A percentile compares a stretch with the other conserved stretches of the same genome.
phyloP scores from a whole-genome alignment of 495 filamentous ascomycete genomes.

The Choiromyces venosus region DNA sequence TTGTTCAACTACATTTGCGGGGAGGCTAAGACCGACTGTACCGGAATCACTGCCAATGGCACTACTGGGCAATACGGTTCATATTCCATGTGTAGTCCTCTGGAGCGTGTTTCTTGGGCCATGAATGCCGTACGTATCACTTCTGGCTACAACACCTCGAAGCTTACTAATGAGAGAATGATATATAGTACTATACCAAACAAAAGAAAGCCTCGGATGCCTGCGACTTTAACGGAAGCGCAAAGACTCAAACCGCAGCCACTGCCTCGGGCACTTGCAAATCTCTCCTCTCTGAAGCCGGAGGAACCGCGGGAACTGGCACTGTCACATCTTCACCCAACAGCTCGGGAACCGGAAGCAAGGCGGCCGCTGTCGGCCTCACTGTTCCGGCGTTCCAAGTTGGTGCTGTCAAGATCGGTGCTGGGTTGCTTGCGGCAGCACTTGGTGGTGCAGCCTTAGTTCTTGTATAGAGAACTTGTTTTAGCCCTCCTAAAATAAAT shows the following conservation, averaged over 20 bases:
- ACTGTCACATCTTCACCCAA: slow-evolving; percentile 55
- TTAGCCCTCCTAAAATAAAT: neutral
- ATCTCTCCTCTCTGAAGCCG: slow-evolving; percentile 56
- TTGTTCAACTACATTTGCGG: slow-evolving; percentile 75
- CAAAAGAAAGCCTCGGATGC: slow-evolving; percentile 55
- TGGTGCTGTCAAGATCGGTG: slow-evolving; percentile 32
- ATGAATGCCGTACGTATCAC: slow-evolving; percentile 53
- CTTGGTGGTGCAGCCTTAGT: slow-evolving; percentile 29
- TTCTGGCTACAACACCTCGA: too few relatives aligned
- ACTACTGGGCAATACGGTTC: slow-evolving; percentile 74
- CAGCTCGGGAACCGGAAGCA: slow-evolving; percentile 47
- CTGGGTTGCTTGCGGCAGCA: slow-evolving; percentile 31
- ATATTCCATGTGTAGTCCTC: slow-evolving; percentile 79
- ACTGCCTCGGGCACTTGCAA: slow-evolving; percentile 52
- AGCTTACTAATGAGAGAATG: slow-evolving; percentile 2
- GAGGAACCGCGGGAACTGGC: slow-evolving; percentile 56
- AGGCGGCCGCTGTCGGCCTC: slow-evolving; percentile 44
- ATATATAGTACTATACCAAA: slow-evolving; percentile 59
- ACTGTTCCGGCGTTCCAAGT: slow-evolving; percentile 31
- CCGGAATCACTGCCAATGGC: slow-evolving; percentile 64
- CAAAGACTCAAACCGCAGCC: slow-evolving; percentile 47
- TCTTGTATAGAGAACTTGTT: slow-evolving; percentile 7
- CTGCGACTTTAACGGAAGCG: slow-evolving; percentile 72
- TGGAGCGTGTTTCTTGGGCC: slow-evolving; percentile 72
- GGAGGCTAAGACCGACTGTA: slow-evolving; percentile 53